Base-by-base conservation (phyloP, 2,329 filamentous ascomycete species). In the Talaromyces atroroseus region DNA sequence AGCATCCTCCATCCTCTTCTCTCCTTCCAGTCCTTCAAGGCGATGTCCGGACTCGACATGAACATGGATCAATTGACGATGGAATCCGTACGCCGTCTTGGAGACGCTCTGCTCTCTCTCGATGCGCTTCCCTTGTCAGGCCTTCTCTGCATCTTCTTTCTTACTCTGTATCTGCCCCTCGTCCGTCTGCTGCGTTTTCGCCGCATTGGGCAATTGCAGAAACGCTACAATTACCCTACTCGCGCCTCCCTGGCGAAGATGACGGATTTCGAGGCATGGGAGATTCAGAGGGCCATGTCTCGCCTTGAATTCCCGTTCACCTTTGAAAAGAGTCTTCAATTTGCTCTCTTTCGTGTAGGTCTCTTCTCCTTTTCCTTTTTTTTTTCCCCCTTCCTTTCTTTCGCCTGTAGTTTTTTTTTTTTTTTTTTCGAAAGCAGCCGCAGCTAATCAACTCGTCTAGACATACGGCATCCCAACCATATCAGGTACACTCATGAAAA, bases 391-490 rank as follows among this genome's bases (percentile, higher is more conserved):
- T 20, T 32, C 42, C n/a, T 5, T 2, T 20, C 3, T 10, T 52
- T 32, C 4, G 3, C 2, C 12, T 42, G 8, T 52, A 23, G 12
- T 29, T 7, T 24, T n/a, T n/a, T n/a, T n/a, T n/a, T n/a, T n/a
- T n/a, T n/a, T n/a, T n/a, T n/a, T n/a, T n/a, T n/a, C n/a, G n/a
- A n/a, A n/a, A n/a, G n/a, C n/a, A n/a, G n/a, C n/a, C n/a, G n/a
- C n/a, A n/a, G 51, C 56, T 58, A 45, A 58, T 42, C 4, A 29
- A 26, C n/a, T 29, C 16, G 14, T 14, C 16, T 40, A 80, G 73
- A 82, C 80, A 1, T 83, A 83, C 61, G 81, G 80, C 7, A 81
- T 84, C 54, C 80, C 82, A 0, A 72, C 74, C 18, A 82, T 83
- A 52, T 82, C 80, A 0, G 63, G 62, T 3, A 65, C 82, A 2